Evolutionary conservation across 1,284 basidiomycete genomes (phyloP).

Genomic region (Heliocybe sulcata): DNA sequence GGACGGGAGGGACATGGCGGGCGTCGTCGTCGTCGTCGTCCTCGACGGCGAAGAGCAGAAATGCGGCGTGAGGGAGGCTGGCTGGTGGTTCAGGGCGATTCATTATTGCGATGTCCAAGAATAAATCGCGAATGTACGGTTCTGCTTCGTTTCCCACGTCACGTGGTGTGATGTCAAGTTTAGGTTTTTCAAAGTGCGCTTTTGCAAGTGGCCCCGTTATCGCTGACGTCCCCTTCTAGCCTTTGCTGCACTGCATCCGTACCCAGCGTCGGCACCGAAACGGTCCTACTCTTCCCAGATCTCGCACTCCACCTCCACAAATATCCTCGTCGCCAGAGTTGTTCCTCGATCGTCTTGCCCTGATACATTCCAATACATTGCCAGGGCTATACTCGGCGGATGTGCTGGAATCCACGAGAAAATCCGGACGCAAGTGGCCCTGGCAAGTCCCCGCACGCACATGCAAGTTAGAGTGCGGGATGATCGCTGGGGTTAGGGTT

Average conservation of each 20-base stretch:
- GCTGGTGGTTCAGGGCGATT: not conserved
- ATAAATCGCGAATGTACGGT: not conserved
- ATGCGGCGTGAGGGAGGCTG: not conserved
- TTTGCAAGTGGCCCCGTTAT: not conserved
- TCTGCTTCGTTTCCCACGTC: not conserved
- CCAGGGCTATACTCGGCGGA: too few species aligned
- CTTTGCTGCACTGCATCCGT: too few species aligned
- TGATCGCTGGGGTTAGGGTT: not conserved
- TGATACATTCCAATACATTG: too few species aligned
- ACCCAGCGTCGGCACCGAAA: not conserved
- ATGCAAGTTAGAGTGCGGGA: not conserved
- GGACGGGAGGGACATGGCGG: not conserved
- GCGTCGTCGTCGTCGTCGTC: not conserved
- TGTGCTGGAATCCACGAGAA: too few species aligned
- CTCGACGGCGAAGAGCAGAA: not conserved
- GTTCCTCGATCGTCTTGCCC: not conserved
- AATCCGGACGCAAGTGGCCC: too few species aligned
- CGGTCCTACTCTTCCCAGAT: not conserved
- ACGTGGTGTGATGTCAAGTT: not conserved
- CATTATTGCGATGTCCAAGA: not conserved
- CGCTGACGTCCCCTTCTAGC: not conserved
- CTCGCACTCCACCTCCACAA: not conserved
- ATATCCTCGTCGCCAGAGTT: not conserved
- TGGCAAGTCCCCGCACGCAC: too few species aligned
- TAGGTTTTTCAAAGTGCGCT: not conserved